Percentiles rank a stretch among this genome's conserved stretches.
phyloP scores from a whole-genome alignment of 257 asterid genomes.

The Fraxinus cuspidata region DNA sequence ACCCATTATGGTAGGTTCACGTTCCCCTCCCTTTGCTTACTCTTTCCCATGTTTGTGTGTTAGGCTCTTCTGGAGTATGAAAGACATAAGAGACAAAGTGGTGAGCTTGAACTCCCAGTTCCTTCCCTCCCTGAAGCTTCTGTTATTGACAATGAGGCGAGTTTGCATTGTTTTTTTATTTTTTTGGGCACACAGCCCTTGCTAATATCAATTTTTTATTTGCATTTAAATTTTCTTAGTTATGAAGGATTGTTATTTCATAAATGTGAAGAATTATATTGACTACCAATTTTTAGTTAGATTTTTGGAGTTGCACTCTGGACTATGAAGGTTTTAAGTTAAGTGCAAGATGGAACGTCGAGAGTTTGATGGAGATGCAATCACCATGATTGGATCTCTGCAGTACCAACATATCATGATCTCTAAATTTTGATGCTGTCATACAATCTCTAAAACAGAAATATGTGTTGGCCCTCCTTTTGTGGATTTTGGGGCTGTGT shows the following conservation, averaged over 20 bases:
- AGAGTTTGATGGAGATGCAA: not conserved
- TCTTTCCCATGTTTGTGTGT: conserved; percentile 13
- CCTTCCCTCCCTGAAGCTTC: conserved; percentile 42
- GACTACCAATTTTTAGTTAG: not conserved
- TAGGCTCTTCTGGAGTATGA: conserved; percentile 67
- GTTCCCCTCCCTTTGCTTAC: not conserved
- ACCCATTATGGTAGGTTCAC: not conserved
- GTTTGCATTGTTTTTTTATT: conserved; percentile 14
- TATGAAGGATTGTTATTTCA: not conserved
- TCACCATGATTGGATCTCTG: not conserved
- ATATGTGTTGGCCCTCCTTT: too few relatives aligned
- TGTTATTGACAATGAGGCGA: conserved; percentile 52
- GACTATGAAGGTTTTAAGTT: not conserved
- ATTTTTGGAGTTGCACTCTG: not conserved
- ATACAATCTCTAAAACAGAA: too few relatives aligned
- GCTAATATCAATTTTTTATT: not conserved
- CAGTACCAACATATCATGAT: not conserved
- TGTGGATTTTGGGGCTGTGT: too few relatives aligned
- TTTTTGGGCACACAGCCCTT: not conserved
- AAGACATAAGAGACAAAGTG: conserved; percentile 50
- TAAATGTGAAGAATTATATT: not conserved
- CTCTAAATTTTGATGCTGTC: not conserved
- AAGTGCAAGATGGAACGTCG: not conserved
- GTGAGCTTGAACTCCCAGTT: conserved; percentile 48
- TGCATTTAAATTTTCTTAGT: not conserved